These are phyloP conservation scores for Tolypocladium cylindrosporum DNA, from an alignment of 2,329 filamentous ascomycete species.

Conservation along the genomic window DNA sequence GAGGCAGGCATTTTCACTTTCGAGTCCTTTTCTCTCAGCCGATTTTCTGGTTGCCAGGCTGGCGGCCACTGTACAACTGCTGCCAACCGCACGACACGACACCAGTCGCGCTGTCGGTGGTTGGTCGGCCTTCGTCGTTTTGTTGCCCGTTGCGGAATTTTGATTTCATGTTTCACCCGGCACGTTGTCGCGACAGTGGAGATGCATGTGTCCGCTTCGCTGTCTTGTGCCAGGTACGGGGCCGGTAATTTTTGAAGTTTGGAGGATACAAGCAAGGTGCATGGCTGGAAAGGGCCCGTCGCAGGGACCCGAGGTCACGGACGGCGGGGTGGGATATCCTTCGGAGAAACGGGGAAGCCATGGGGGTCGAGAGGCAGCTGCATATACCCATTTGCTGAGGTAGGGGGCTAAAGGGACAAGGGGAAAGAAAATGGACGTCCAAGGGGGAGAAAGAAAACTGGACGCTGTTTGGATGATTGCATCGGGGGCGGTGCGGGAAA, in stretches of 20 bases:
- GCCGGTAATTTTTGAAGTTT: background rate
- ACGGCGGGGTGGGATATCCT: background rate
- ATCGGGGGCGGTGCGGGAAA: background rate
- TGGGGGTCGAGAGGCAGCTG: slow-evolving; percentile 6
- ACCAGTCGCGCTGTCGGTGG: background rate
- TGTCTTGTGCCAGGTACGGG: background rate
- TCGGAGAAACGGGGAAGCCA: background rate
- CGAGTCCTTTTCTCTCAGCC: background rate
- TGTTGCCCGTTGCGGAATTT: background rate
- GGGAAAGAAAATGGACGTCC: background rate
- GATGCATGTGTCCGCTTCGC: background rate
- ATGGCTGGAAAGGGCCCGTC: background rate
- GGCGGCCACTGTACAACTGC: slow-evolving; percentile 7
- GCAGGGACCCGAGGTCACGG: background rate
- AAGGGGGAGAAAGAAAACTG: background rate
- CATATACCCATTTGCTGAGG: slow-evolving; percentile 22
- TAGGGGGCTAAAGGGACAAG: slow-evolving; percentile 5
- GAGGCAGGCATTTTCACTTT: background rate
- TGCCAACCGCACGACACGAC: background rate
- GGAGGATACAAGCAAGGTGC: background rate
- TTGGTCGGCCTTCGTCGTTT: background rate
- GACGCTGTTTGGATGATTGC: background rate
- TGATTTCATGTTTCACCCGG: background rate
- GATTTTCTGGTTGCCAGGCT: background rate
- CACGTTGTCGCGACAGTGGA: background rate